Evolutionary conservation across 2,329 filamentous ascomycete species (phyloP).

Genomic region (Aspergillus vadensis): DNA sequence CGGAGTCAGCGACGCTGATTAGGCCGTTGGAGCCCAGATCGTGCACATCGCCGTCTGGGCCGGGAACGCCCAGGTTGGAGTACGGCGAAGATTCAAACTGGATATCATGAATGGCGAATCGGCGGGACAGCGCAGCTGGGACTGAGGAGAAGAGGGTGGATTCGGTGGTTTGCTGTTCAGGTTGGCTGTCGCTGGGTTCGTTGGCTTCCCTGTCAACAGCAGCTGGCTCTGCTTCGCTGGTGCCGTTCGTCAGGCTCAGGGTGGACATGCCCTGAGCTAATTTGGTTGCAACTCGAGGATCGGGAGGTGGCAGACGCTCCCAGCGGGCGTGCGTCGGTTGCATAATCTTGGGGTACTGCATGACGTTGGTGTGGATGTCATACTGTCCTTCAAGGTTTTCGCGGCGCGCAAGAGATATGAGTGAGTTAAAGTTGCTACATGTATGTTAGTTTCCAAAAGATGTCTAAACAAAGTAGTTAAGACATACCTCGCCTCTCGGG

Average conservation of each 20-base stretch:
- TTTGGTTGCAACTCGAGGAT: conserved; percentile 30
- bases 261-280: conserved; percentile 39
- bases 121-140: conserved; percentile 60
- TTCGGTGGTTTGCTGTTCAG: conserved; percentile 19
- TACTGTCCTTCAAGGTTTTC: conserved; percentile 77
- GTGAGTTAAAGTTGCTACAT: conserved; percentile 77
- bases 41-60: conserved; percentile 44
- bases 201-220: conserved; percentile 11
- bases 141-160: conserved; percentile 56
- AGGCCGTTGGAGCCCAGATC: conserved; percentile 47
- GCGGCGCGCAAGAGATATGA: conserved; percentile 68
- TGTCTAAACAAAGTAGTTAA: too few relatives aligned
- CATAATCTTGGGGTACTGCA: conserved; percentile 85
- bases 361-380: conserved; percentile 88
- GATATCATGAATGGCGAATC: conserved; percentile 65
- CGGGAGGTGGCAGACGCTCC: conserved; percentile 64
- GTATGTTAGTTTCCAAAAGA: too few relatives aligned
- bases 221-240: conserved; percentile 22
- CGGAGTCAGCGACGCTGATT: conserved; percentile 38
- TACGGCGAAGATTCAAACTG: conserved; percentile 60
- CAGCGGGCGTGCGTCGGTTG: conserved; percentile 86
- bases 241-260: conserved; percentile 37
- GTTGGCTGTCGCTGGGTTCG: conserved; percentile 18
- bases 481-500: conserved; percentile 86
- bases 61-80: conserved; percentile 61